Evolutionary conservation across 208 protist species (phyloP).

Genomic region (Crithidia mellificae): DNA sequence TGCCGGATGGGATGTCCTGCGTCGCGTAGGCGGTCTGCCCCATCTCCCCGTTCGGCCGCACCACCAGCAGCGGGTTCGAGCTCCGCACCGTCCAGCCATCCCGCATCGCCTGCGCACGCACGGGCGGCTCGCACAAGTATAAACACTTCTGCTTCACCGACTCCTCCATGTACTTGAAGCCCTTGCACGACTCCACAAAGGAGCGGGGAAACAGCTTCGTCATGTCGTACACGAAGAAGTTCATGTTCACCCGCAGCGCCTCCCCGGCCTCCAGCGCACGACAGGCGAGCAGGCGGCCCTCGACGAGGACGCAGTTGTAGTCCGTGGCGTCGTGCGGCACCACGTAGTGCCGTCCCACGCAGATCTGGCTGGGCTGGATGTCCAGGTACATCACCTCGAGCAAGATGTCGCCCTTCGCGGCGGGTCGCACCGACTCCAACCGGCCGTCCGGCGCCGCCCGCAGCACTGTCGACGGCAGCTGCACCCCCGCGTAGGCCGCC

Average conservation of each 20-base stretch:
- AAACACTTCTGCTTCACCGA: slow-evolving; percentile 60
- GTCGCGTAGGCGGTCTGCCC: slow-evolving; percentile 82
- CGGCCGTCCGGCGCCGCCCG: slow-evolving; percentile 30
- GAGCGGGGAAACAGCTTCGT: slow-evolving; percentile 61
- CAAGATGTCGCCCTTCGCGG: slow-evolving; percentile 51
- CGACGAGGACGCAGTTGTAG: slow-evolving; percentile 74
- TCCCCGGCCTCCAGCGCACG: slow-evolving; percentile 42
- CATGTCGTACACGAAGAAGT: slow-evolving; percentile 89
- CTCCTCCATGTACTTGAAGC: slow-evolving; percentile 75
- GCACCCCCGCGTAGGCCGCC: slow-evolving; percentile 37
- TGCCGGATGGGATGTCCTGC: slow-evolving; percentile 44
- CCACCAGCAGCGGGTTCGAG: slow-evolving; percentile 47
- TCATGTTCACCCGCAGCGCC: slow-evolving; percentile 78
- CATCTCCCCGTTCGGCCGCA: slow-evolving; percentile 80
- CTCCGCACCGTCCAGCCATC: slow-evolving; percentile 81
- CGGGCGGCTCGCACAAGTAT: slow-evolving; percentile 82
- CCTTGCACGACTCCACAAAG: slow-evolving; percentile 53
- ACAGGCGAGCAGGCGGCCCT: slow-evolving; percentile 66
- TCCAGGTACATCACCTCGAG: slow-evolving; percentile 70
- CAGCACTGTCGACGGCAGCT: slow-evolving; percentile 46
- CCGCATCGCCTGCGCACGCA: slow-evolving; percentile 79
- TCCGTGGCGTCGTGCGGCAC: slow-evolving; percentile 53
- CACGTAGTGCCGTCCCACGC: slow-evolving; percentile 53
- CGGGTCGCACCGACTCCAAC: slow-evolving; percentile 35
- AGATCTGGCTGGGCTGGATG: slow-evolving; percentile 72